phyloP scores from a whole-genome alignment of 2,329 filamentous ascomycete species.

The Phoma sp. region DNA sequence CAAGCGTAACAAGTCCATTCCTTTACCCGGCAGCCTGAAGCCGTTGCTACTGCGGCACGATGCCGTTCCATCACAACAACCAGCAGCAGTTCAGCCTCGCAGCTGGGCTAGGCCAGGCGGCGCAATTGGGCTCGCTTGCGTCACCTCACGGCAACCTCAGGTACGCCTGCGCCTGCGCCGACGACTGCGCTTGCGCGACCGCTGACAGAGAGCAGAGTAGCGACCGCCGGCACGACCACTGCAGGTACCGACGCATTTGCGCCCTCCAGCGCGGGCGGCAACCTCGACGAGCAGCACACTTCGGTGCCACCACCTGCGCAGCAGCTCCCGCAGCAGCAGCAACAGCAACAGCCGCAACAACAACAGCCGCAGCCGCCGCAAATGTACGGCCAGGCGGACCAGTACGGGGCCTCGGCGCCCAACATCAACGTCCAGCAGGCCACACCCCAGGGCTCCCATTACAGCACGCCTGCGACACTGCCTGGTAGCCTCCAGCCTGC shows the following conservation, averaged over 20 bases:
- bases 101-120: constrained; percentile 53
- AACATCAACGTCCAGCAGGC: constrained; percentile 67
- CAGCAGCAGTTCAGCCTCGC: constrained; percentile 29
- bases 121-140: constrained; percentile 56
- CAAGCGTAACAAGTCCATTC: constrained; percentile 2
- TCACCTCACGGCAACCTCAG: constrained; percentile 51
- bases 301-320: constrained; percentile 49
- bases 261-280: constrained; percentile 46
- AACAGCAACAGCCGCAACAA: constrained; percentile 17
- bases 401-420: constrained; percentile 56
- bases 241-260: constrained; percentile 54
- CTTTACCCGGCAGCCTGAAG: constrained; percentile 10
- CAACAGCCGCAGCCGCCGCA: constrained; percentile 13
- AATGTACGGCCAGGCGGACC: constrained; percentile 58
- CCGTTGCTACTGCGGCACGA: constrained; percentile 27
- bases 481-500: constrained; percentile 65
- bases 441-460: constrained; percentile 55
- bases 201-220: constrained; percentile 24
- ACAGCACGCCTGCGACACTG: constrained; percentile 53
- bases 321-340: constrained; percentile 7
- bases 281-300: constrained; percentile 64
- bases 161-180: background rate
- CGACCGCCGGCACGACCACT: constrained; percentile 49
- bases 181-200: background rate
- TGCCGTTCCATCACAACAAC: constrained; percentile 46